Conservation (phyloP, 345 rosid species). For the Pugionium dolabratum region DNA sequence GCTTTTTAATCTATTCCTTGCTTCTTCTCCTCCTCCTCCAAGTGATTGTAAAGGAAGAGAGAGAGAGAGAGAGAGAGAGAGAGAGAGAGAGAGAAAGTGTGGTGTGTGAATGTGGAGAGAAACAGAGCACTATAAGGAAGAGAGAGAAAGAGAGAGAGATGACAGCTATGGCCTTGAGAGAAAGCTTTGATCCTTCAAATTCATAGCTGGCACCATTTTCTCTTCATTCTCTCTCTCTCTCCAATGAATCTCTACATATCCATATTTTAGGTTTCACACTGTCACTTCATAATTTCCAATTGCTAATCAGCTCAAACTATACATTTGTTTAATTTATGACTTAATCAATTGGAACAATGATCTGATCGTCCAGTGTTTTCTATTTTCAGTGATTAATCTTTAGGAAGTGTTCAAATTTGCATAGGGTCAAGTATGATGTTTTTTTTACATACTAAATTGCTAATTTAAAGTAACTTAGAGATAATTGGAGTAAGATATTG, state of each 20-base stretch:
- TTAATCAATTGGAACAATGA: not conserved
- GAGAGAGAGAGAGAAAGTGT: not conserved
- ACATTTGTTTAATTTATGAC: slow-evolving; percentile 1
- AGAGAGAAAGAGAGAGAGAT: slow-evolving; percentile 30
- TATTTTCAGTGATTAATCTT: not conserved
- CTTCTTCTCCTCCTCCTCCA: slow-evolving; percentile 34
- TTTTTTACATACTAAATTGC: not conserved
- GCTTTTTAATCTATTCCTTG: slow-evolving; percentile 11
- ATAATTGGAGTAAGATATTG: no score
- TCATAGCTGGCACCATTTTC: slow-evolving; percentile 79
- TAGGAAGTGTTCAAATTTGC: not conserved
- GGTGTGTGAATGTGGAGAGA: slow-evolving; percentile 31
- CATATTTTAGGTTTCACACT: slow-evolving; percentile 26
- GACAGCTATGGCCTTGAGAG: slow-evolving; percentile 80
- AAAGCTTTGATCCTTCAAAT: slow-evolving; percentile 79
- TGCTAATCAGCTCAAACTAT: not conserved
- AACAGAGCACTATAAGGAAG: slow-evolving; percentile 38
- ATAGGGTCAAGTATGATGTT: not conserved
- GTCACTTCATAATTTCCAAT: not conserved
- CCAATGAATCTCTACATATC: slow-evolving; percentile 20
- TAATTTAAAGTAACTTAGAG: no score
- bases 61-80: slow-evolving; percentile 26
- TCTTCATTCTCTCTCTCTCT: slow-evolving; percentile 52
- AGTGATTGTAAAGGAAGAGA: slow-evolving; percentile 3
- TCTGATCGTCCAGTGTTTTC: not conserved